Percentiles rank a stretch among this genome's conserved stretches.
phyloP scores from a whole-genome alignment of 768 basidiomycete genomes.

The Hysterangium stoloniferum region DNA sequence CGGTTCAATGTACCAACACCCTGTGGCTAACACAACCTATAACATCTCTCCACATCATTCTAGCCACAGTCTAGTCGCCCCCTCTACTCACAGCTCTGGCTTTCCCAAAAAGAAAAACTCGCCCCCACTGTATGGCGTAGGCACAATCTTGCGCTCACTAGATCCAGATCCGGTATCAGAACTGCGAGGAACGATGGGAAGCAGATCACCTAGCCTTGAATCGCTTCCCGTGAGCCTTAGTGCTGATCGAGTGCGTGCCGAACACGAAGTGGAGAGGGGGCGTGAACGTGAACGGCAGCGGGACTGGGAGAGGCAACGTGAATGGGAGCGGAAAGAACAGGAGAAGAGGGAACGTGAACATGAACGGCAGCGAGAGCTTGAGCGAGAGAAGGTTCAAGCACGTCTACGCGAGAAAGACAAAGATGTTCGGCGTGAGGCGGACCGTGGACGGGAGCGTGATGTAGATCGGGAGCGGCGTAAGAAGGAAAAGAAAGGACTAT shows the following conservation, averaged over 20 bases:
- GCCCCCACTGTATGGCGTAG: background rate
- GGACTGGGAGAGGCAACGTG: constrained; percentile 32
- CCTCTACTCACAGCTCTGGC: background rate
- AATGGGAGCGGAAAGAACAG: constrained; percentile 29
- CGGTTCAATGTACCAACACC: background rate
- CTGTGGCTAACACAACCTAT: background rate
- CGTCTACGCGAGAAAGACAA: constrained; percentile 24
- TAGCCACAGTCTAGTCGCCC: background rate
- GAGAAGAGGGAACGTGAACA: constrained; percentile 24
- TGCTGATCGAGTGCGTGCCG: too few species aligned
- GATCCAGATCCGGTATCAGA: constrained; percentile 1
- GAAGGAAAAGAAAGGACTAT: constrained; percentile 13
- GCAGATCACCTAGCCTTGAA: constrained; percentile 8
- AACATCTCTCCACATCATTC: constrained; percentile 1
- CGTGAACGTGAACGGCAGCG: constrained; percentile 14
- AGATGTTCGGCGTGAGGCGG: background rate
- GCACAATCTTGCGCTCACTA: constrained; percentile 6
- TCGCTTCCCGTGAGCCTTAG: background rate
- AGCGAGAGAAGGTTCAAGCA: constrained; percentile 39
- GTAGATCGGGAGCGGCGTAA: constrained; percentile 8
- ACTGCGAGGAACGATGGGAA: background rate
- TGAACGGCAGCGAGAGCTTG: constrained; percentile 23
- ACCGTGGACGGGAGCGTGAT: background rate
- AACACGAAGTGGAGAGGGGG: background rate
- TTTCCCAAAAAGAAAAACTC: background rate